Base-by-base conservation (phyloP, 2,329 filamentous ascomycete genomes). In the Fulvia fulva region DNA sequence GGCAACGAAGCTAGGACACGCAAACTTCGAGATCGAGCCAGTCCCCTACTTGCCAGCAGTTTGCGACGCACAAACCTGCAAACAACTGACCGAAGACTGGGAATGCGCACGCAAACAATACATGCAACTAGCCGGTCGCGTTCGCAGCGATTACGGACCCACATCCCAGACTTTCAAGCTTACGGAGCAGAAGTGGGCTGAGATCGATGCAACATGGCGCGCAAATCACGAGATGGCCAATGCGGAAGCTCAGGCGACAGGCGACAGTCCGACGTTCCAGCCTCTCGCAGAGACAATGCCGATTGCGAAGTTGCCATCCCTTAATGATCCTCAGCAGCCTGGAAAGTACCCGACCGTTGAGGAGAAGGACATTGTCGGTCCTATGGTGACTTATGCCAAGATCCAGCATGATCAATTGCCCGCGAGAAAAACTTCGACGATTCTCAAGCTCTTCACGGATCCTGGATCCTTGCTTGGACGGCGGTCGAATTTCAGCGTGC, bases 331-430 rank as follows among this genome's bases (percentile, higher is more conserved):
- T 56, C 74, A 81, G 73, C 76, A 79, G 70, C 82, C 88, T 62
- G 88, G 89, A 70, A 96, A 97, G 74, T 97, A 96, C 68, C 91
- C 91, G 23, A 86, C 87, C 66, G 83, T 93, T 30, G 91, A 91
- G 53, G 91, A 96, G 68, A 88, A 92, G 67, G 92, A 96, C 73
- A 95, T 97, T 71, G 91, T 97, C 46, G 92, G 92, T 1, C 92
- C 92, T 6, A 96, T 97, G 92, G 84, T 86, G 66, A 82, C 77
- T 63, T 73, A 73, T 55, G 68, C 69, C 30, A 69, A 69, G 59
- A 68, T 72, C 30, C 68, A 70, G 55, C 67, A 63, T 14, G 63
- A 63, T 50, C 67, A 61, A 28, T 60, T 58, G 47, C 63, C 66
- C 7, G 63, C 70, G 11, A 59, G 58, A n/a, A 69, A 68, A 57